Percentiles rank a stretch among this genome's conserved stretches.
Conservation (phyloP, 495 filamentous ascomycete species). For the Xylaria venustula region DNA sequence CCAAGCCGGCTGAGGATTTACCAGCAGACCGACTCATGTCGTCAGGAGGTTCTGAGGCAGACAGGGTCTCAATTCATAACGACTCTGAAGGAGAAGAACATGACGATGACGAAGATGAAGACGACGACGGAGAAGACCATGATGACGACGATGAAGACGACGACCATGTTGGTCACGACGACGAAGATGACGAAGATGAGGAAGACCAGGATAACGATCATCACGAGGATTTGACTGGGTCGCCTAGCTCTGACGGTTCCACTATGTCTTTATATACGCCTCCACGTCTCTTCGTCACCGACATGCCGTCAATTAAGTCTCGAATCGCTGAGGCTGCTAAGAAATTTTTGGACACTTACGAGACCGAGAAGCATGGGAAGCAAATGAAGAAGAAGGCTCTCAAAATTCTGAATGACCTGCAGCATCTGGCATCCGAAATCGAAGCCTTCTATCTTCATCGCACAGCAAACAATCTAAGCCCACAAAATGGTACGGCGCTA, state of each 20-base stretch:
- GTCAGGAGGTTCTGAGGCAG: slow-evolving; percentile 49
- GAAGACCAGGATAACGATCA: slow-evolving; percentile 56
- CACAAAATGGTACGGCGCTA: slow-evolving; percentile 56
- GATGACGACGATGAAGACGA: slow-evolving; percentile 20
- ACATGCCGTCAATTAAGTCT: slow-evolving; percentile 65
- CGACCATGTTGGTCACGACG: slow-evolving; percentile 11
- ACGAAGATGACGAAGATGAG: slow-evolving; percentile 35
- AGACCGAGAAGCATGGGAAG: slow-evolving; percentile 67
- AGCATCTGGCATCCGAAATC: slow-evolving; percentile 67
- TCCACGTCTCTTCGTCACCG: slow-evolving; percentile 42
- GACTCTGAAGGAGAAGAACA: slow-evolving; percentile 50
- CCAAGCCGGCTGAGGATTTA: slow-evolving; percentile 20
- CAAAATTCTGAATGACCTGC: slow-evolving; percentile 70
- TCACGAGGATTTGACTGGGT: slow-evolving; percentile 61
- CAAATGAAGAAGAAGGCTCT: slow-evolving; percentile 73
- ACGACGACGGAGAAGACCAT: slow-evolving; percentile 57
- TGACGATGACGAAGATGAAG: slow-evolving; percentile 54
- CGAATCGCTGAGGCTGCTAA: slow-evolving; percentile 73
- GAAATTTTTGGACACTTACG: slow-evolving; percentile 78
- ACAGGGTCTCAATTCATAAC: slow-evolving; percentile 46
- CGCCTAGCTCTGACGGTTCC: slow-evolving; percentile 61
- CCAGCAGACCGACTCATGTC: slow-evolving; percentile 51
- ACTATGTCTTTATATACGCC: slow-evolving; percentile 57
- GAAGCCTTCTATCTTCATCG: slow-evolving; percentile 63
- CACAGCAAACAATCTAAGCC: slow-evolving; percentile 37